phyloP scores from a whole-genome alignment of 163 green algal genomes.

The Coccomyxa subellipsoidea region DNA sequence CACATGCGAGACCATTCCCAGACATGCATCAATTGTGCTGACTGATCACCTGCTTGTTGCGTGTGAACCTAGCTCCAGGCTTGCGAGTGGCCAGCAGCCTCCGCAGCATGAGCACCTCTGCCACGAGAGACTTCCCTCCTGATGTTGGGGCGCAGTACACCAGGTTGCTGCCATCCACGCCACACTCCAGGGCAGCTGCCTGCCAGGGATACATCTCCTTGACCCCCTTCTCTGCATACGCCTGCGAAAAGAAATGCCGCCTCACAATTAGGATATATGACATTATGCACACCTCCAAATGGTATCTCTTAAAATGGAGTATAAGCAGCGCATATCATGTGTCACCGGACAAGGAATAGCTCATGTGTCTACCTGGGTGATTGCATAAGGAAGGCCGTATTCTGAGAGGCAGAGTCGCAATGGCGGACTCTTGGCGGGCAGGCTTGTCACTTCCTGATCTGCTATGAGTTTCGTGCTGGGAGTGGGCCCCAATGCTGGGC shows the following conservation, averaged over 20 bases:
- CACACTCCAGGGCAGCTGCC: slow-evolving; percentile 67
- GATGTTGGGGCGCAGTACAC: slow-evolving; percentile 94
- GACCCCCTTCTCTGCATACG: slow-evolving; percentile 55
- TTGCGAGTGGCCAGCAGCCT: slow-evolving; percentile 43
- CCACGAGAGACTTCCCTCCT: slow-evolving; percentile 93
- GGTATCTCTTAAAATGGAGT: too few relatives aligned
- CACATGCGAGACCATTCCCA: too few relatives aligned
- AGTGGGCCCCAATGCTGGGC: too few relatives aligned
- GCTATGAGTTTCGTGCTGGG: too few relatives aligned
- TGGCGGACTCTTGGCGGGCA: not conserved
- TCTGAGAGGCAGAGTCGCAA: slow-evolving; percentile 24
- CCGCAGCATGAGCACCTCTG: slow-evolving; percentile 85
- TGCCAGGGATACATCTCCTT: slow-evolving; percentile 71
- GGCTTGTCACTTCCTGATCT: not conserved
- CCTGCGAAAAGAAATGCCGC: slow-evolving; percentile 10
- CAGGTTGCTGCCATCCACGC: slow-evolving; percentile 63
- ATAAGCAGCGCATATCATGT: too few relatives aligned
- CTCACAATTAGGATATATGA: not conserved
- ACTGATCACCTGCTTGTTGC: not conserved
- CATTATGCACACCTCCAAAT: not conserved
- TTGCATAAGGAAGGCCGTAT: slow-evolving; percentile 51
- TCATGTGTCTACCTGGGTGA: slow-evolving; percentile 39
- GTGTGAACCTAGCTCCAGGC: not conserved
- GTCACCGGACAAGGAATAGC: too few relatives aligned
- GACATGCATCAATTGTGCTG: too few relatives aligned